Percentiles rank a stretch among this genome's conserved stretches.
These are phyloP conservation scores for Camelina sativa DNA, from an alignment of 345 rosid species.

Conservation along the genomic window DNA sequence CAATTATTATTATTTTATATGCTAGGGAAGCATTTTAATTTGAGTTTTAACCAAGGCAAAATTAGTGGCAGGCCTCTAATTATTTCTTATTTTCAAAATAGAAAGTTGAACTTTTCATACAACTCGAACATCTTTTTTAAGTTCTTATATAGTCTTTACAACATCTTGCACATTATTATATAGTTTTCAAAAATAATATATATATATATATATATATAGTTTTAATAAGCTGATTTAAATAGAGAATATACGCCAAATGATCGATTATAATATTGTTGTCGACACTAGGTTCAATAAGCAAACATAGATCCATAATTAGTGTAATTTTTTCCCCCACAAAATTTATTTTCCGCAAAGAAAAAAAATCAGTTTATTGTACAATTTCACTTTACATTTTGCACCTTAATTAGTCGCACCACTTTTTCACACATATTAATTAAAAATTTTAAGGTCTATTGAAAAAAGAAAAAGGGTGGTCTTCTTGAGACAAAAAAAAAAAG, in stretches of 20 bases:
- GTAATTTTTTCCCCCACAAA: not conserved
- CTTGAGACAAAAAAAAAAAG: slow-evolving; percentile 36
- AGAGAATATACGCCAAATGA: not conserved
- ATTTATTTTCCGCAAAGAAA: not conserved
- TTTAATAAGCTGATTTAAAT: not conserved
- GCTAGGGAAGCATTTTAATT: not conserved
- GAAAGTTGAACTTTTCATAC: slow-evolving; percentile 41
- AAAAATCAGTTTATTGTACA: slow-evolving; percentile 9
- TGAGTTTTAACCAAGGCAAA: not conserved
- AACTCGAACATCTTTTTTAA: slow-evolving; percentile 13
- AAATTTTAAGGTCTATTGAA: not conserved
- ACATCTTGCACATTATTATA: slow-evolving; percentile 11
- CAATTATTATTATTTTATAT: not conserved
- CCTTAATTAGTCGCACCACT: slow-evolving; percentile 40
- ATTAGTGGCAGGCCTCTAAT: slow-evolving; percentile 42
- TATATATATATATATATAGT: not conserved
- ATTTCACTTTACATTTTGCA: slow-evolving; percentile 23
- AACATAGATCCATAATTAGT: slow-evolving; percentile 18
- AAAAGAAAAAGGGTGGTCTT: slow-evolving; percentile 34
- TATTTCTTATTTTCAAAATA: slow-evolving; percentile 23
- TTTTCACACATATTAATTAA: not conserved
- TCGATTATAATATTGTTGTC: not conserved
- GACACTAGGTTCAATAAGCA: slow-evolving; percentile 2
- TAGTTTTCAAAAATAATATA: too few species aligned
- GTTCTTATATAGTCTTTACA: slow-evolving; percentile 17